Base-by-base conservation (phyloP, 2,329 filamentous ascomycete genomes). In the Ilyonectria robusta region DNA sequence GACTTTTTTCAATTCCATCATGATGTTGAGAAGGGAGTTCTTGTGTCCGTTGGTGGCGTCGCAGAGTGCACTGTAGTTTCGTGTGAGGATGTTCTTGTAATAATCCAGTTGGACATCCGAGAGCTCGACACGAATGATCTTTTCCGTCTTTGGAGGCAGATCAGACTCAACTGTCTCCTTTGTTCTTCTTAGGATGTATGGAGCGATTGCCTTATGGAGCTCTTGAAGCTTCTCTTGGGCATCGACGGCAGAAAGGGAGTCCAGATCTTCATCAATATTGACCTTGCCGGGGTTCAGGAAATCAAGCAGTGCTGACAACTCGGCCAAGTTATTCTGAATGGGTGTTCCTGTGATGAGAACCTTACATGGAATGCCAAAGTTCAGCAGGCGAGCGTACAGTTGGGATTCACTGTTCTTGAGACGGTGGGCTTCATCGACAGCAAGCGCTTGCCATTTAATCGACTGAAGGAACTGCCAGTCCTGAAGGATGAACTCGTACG, bases 1-100 rank as follows among this genome's bases (percentile, higher is more conserved):
- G 79, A 96, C 94, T 82, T 99, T 99, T 85, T 99, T 99, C 76
- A 99, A 82, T 81, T 99, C 96, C 96, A 99, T 99, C 90, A 99
- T 98, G 79, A 99, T 96, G 81, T 99, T 99, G 70, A 99, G 85
- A 15, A 99, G 84, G 0, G 95, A 98, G 72, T 97, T 95, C 81
- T 97, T 98, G 80, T 97, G 94, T 6, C 95, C 96, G 67, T 90
- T 94, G 50, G 92, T 91, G 51, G 94, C 95, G 77, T 97, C 93
- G 75, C 97, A 97, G 35, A 99, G 87, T 3, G 95, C 96, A 33
- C 94, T 91, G 76, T 99, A 99, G 78, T 99, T 99, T 76, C 95
- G 92, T 0, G 96, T 98, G 26, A 99, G 86, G 66, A 99, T 98
- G 77, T 98, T 98, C 83, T 98, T 98, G 85, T 99, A 99, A 81